Conservation (phyloP, 176 grass and related monocot species). For the Phyllostachys edulis region DNA sequence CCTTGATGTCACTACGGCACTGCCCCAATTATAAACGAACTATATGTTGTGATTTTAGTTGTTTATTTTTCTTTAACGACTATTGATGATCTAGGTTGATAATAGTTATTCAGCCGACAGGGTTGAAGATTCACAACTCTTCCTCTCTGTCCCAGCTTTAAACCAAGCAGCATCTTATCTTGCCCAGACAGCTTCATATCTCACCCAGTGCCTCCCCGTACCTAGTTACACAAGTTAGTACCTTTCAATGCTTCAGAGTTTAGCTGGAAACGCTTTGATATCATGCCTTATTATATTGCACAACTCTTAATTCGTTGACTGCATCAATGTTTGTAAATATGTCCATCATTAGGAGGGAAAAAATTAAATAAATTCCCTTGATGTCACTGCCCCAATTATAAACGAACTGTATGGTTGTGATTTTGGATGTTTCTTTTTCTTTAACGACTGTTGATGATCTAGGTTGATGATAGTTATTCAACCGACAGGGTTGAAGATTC, state of each 20-base stretch:
- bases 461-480: conserved; percentile 62
- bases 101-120: conserved; percentile 45
- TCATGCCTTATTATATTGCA: neutral
- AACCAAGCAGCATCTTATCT: conserved; percentile 75
- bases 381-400: neutral
- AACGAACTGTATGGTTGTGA: neutral
- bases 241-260: neutral
- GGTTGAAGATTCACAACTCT: conserved; percentile 54
- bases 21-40: neutral
- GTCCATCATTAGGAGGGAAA: neutral
- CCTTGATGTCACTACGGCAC: neutral
- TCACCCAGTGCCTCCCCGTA: conserved; percentile 73
- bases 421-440: neutral
- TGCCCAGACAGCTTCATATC: conserved; percentile 78
- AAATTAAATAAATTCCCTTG: neutral
- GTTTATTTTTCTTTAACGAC: neutral
- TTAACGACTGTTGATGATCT: neutral
- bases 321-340: neutral
- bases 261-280: neutral
- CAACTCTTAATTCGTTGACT: neutral
- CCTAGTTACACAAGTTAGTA: conserved; percentile 48
- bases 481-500: conserved; percentile 42
- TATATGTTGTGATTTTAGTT: neutral
- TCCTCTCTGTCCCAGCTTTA: conserved; percentile 53
- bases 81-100: conserved; percentile 48